These are phyloP conservation scores for Biscogniauxia marginata DNA, from an alignment of 2,329 filamentous ascomycete genomes.

Conservation along the genomic window DNA sequence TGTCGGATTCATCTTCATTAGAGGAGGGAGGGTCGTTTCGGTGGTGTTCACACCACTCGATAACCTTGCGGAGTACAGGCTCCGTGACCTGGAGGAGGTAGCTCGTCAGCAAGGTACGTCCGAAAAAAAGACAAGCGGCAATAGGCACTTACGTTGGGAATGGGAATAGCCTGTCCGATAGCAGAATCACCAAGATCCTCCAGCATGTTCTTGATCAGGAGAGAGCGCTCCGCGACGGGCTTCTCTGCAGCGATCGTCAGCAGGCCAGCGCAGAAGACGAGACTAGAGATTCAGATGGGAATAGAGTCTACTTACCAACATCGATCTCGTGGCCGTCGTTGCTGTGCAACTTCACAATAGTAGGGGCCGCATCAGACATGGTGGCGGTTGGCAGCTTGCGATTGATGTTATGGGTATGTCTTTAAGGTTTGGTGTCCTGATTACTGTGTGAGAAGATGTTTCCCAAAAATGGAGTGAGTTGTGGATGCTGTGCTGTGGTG, in stretches of 20 bases:
- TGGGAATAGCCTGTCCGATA: slow-evolving; percentile 73
- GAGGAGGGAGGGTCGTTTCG: slow-evolving; percentile 79
- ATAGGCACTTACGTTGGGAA: slow-evolving; percentile 67
- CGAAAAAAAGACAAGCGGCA: background rate
- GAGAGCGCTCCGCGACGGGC: slow-evolving; percentile 82
- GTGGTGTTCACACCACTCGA: slow-evolving; percentile 98
- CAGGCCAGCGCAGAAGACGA: slow-evolving; percentile 1
- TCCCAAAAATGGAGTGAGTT: background rate
- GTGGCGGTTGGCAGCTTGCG: background rate
- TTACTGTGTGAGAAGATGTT: background rate
- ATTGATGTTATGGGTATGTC: background rate
- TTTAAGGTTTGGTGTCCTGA: background rate
- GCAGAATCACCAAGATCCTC: slow-evolving; percentile 78
- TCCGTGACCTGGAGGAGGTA: slow-evolving; percentile 70
- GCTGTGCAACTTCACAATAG: background rate
- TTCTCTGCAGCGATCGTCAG: slow-evolving; percentile 57
- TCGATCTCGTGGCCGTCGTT: background rate
- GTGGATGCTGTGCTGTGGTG: background rate
- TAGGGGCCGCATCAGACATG: background rate
- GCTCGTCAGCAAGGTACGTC: background rate
- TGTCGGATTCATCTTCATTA: slow-evolving; percentile 87
- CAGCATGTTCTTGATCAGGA: slow-evolving; percentile 97
- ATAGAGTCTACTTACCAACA: background rate
- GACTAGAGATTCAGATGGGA: no score
- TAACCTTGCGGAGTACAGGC: slow-evolving; percentile 88